A percentile compares a stretch with the other conserved stretches of the same genome.
These are phyloP conservation scores for Cymodocea nodosa DNA, from an alignment of 116 monocot species.

Conservation along the genomic window DNA sequence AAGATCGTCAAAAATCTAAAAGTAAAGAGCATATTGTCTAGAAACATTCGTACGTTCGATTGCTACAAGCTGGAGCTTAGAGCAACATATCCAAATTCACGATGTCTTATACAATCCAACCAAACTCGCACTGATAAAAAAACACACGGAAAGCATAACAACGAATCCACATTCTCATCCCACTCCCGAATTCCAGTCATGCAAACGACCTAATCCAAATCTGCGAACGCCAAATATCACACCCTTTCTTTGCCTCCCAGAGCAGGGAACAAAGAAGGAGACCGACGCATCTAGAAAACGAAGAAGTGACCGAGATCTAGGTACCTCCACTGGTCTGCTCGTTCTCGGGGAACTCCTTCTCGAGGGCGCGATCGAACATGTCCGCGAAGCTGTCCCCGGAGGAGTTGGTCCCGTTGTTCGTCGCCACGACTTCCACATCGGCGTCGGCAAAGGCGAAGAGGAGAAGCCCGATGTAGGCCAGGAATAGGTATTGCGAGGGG, in stretches of 20 bases:
- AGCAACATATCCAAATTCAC: too few relatives aligned
- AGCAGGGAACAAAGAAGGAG: too few relatives aligned
- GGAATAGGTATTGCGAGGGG: background rate
- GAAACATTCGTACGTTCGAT: too few relatives aligned
- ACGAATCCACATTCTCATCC: background rate
- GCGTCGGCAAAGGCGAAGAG: constrained; percentile 5
- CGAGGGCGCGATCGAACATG: constrained; percentile 86
- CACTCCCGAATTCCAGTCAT: background rate
- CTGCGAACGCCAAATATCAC: background rate
- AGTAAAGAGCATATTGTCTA: too few relatives aligned
- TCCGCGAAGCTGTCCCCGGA: constrained; percentile 72
- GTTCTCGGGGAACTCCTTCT: constrained; percentile 98
- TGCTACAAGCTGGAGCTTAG: too few relatives aligned
- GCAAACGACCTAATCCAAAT: background rate
- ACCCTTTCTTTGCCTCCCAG: too few relatives aligned
- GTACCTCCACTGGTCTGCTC: constrained; percentile 73
- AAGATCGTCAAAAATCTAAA: too few relatives aligned
- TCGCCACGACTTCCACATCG: background rate
- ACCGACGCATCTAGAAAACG: background rate
- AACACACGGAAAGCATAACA: too few relatives aligned
- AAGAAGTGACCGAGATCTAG: constrained; percentile 2
- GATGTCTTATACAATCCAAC: too few relatives aligned
- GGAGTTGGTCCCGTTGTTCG: constrained; percentile 15
- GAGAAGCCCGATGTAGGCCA: background rate
- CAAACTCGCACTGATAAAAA: background rate